Percentiles rank a stretch among this genome's conserved stretches.
Evolutionary conservation across 2,329 filamentous ascomycete genomes (phyloP).

Genomic region (Fusarium sp.): DNA sequence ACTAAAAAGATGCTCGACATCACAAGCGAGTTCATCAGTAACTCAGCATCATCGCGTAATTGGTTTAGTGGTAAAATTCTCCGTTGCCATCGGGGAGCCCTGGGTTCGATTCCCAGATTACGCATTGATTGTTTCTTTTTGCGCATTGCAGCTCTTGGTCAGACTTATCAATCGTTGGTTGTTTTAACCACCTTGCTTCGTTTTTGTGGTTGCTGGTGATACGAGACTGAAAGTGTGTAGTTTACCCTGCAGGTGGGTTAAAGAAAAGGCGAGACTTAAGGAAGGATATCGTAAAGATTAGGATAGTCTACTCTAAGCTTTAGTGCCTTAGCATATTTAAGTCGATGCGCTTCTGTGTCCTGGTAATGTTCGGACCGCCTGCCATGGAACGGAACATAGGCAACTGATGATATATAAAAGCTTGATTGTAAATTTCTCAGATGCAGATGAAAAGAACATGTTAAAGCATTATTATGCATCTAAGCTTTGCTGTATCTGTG

Average conservation of each 20-base stretch:
- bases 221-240: neutral
- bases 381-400: too few species aligned
- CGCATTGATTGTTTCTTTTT: constrained; percentile 14
- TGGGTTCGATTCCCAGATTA: constrained; percentile 44
- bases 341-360: neutral
- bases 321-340: too few species aligned
- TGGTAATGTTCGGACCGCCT: neutral
- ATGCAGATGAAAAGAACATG: neutral
- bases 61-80: constrained; percentile 44
- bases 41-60: constrained; percentile 17
- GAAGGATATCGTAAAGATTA: too few species aligned
- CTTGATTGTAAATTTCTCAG: neutral
- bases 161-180: neutral
- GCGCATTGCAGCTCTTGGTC: neutral
- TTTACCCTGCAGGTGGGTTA: neutral
- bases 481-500: too few species aligned
- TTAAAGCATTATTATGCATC: neutral
- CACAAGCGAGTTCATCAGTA: neutral
- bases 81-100: constrained; percentile 43
- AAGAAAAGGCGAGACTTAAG: too few species aligned
- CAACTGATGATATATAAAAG: neutral
- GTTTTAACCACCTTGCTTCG: neutral
- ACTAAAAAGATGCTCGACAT: accelerated
- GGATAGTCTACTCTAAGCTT: neutral
- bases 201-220: neutral